Evolutionary conservation across 805 yeast species (phyloP), one percentile per base, ranked within the genome.

Genomic region (Lipomyces sp.): DNA sequence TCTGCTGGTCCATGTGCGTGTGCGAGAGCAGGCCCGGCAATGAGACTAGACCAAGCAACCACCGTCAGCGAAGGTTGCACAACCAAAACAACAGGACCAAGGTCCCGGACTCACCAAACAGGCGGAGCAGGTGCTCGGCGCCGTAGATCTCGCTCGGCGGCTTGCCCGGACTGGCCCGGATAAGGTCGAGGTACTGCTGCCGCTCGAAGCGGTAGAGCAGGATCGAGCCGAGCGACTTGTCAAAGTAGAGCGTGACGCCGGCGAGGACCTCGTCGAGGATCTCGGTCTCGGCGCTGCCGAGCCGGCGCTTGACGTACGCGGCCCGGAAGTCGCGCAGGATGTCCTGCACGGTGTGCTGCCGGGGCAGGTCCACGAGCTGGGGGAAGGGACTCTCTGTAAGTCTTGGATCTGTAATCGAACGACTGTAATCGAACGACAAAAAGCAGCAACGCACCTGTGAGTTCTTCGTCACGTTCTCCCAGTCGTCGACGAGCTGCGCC

Each of bases 391-490:
- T n/a, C n/a, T n/a, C 21, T 10, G 22, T n/a, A 3, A 33, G 22
- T 14, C 26, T 13, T 5, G 16, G 7, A 31, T 22, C 23, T 14
- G 18, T 16, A 13, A 16, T 33, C 7, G 3, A 18, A 18, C 4
- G 11, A 14, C 4, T 21, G 4, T 13, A 21, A 19, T 7, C 24
- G 19, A 11, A 18, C 41, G n/a, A n/a, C n/a, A 4, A 11, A 26
- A 21, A 45, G 13, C 28, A 14, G 10, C 19, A 8, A 7, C 21
- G 16, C 39, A 51, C 56, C 65, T 82, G 80, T 45, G 83, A 83
- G 59, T 88, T 86, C 60, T 85, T 86, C 0, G 98, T 89, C 31
- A 91, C 76, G 59, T 74, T 74, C 67, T 91, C 96, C 98, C 98
- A 91, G 70, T 91, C 98, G 65, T 87, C 89, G 0, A 90, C 95